Percentiles rank a stretch among this genome's conserved stretches.
These are phyloP conservation scores for Smallanthus sonchifolius DNA, from an alignment of 129 eudicot genomes.

Conservation along the genomic window DNA sequence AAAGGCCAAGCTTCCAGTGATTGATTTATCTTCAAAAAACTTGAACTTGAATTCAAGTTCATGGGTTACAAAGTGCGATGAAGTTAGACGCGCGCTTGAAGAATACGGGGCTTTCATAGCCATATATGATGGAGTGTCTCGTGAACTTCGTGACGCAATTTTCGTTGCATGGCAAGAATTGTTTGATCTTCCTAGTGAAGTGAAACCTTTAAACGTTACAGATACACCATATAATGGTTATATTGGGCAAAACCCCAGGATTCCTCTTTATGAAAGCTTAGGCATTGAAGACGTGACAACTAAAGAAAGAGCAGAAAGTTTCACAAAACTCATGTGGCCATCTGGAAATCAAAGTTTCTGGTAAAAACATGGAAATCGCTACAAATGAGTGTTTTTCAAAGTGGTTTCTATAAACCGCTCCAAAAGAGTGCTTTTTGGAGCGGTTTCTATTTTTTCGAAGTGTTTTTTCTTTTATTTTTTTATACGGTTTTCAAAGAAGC, in stretches of 20 bases:
- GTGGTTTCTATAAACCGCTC: too few relatives aligned
- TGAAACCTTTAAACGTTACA: constrained; percentile 21
- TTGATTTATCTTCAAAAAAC: constrained; percentile 29
- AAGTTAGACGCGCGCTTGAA: constrained; percentile 40
- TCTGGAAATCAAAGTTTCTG: constrained; percentile 27
- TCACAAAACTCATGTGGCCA: constrained; percentile 48
- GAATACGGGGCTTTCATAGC: constrained; percentile 43
- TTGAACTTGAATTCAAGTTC: constrained; percentile 19
- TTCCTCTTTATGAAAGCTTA: constrained; percentile 44
- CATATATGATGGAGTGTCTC: constrained; percentile 19
- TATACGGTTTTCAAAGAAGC: too few relatives aligned
- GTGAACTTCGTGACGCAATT: constrained; percentile 28
- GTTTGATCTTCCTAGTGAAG: constrained; percentile 39
- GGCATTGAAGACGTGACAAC: constrained; percentile 34
- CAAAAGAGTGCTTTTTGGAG: too few relatives aligned
- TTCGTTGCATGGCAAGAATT: constrained; percentile 28
- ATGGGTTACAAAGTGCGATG: constrained; percentile 28
- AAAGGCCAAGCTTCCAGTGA: constrained; percentile 32
- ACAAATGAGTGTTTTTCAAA: neutral
- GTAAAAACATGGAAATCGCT: too few relatives aligned
- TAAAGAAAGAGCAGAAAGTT: constrained; percentile 23
- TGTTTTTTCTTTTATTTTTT: too few relatives aligned
- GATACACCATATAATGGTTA: constrained; percentile 34
- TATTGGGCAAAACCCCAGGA: constrained; percentile 14
- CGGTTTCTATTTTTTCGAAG: too few relatives aligned